Evolutionary conservation across 495 filamentous ascomycete species (phyloP), one percentile per base, ranked within the genome.

Genomic region (Penicillium coprophilum): DNA sequence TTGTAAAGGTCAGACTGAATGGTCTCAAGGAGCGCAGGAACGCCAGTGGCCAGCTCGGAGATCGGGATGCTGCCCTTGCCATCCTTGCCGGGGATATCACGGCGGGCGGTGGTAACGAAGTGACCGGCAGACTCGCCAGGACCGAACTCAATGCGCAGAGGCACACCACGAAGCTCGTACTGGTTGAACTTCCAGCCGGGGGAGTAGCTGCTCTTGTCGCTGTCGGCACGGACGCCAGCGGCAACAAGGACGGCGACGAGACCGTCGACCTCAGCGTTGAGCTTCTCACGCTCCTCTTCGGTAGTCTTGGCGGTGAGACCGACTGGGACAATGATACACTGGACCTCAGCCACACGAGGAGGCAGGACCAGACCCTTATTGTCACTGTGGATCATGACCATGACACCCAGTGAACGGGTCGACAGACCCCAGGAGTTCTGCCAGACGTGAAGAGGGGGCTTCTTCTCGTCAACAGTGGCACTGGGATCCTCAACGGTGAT

Each of bases 371-470:
- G 82, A 47, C 94, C 94, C 69, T 88, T 90, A 78, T 98, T 86
- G 71, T 97, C 94, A 68, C 90, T 84, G 78, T 98, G 94, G 54
- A 92, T 89, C 86, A 98, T 95, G 61, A 96, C 88, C 92, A 97
- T 97, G 66, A 97, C 90, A 73, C 93, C 93, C 63, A 98, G 92
- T 27, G 90, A 86, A 68, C 94, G 88, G 46, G 93, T 98, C 6
- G 91, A 96, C 38, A 97, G 84, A 75, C 94, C 94, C 94, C 94
- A 98, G 6, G 90, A 96, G 78, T 98, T 98, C 70, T 98, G 94
- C 91, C 92, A 97, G 24, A 97, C 92, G 62, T 90, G 69, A 53
- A 96, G 71, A 55, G 87, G 83, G 50, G 80, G 73, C 50, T 82
- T 80, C 66, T 80, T 84, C 67, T 93, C 87, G 40, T 85, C 90